phyloP scores from a whole-genome alignment of 306 rosid genomes.

The Trifolium dubium region DNA sequence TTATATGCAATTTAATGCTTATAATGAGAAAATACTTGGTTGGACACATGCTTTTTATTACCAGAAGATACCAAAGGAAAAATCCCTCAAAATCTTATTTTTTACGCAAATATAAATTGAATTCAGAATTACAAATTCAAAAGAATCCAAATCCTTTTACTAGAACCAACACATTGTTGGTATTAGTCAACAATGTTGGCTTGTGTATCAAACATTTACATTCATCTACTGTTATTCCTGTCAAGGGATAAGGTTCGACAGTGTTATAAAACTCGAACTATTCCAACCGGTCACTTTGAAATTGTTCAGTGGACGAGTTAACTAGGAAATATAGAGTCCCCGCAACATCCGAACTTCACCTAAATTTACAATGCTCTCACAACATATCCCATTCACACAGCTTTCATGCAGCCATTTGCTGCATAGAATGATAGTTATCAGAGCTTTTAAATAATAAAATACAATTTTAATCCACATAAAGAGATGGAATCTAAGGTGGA shows the following conservation, averaged over 20 bases:
- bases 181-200: not conserved
- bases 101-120: not conserved
- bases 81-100: not conserved
- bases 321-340: conserved; percentile 4
- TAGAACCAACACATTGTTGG: conserved; percentile 2
- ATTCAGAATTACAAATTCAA: conserved; percentile 3
- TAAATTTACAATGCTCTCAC: conserved; percentile 27
- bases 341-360: conserved; percentile 32
- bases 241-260: not conserved
- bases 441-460: conserved; percentile 28
- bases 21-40: too few relatives aligned
- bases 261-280: not conserved
- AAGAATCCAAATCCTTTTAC: not conserved
- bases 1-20: too few relatives aligned
- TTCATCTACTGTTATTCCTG: not conserved
- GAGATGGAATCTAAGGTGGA: conserved; percentile 22
- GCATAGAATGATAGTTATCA: conserved; percentile 48
- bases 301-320: conserved; percentile 21
- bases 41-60: too few relatives aligned
- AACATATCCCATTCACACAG: conserved; percentile 28
- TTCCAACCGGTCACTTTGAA: conserved; percentile 4
- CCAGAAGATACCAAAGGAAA: not conserved
- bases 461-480: conserved; percentile 9
- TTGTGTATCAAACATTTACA: conserved; percentile 1
- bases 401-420: conserved; percentile 49